Conservation (phyloP, 2,329 filamentous ascomycete species). For the Alternaria incomplexa region DNA sequence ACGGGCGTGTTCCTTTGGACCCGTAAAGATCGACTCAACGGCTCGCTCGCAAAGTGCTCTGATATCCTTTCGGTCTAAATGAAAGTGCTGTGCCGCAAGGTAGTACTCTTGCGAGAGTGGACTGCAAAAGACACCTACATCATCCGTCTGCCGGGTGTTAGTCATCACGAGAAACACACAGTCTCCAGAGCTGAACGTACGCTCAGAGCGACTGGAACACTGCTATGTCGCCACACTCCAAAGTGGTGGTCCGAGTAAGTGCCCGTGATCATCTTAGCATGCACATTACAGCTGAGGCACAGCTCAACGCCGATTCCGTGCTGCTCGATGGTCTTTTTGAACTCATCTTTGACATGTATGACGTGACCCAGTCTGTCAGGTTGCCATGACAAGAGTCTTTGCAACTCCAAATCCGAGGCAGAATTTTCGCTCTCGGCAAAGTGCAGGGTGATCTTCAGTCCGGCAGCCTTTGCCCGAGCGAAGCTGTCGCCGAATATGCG, state of each 20-base stretch:
- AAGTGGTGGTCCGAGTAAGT: conserved; percentile 76
- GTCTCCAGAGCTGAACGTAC: conserved; percentile 60
- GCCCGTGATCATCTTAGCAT: conserved; percentile 73
- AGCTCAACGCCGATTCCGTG: conserved; percentile 72
- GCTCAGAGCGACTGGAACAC: conserved; percentile 65
- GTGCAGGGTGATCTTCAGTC: conserved; percentile 73
- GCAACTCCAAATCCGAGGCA: conserved; percentile 65
- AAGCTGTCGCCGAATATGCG: conserved; percentile 67
- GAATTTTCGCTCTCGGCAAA: conserved; percentile 74
- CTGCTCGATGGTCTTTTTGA: conserved; percentile 63
- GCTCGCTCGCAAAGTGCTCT: conserved; percentile 65
- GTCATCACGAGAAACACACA: background rate
- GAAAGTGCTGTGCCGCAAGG: conserved; percentile 74
- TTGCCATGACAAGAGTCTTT: conserved; percentile 66
- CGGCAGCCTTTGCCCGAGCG: conserved; percentile 58
- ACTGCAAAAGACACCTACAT: conserved; percentile 82
- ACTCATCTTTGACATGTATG: conserved; percentile 70
- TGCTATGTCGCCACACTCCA: conserved; percentile 69
- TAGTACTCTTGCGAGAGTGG: conserved; percentile 77
- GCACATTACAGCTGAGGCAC: conserved; percentile 82
- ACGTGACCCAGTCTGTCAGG: conserved; percentile 79
- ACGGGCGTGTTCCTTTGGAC: conserved; percentile 65
- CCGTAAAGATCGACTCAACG: conserved; percentile 71
- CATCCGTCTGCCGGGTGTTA: conserved; percentile 69
- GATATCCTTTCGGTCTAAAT: conserved; percentile 57